Conservation (phyloP, 164 flowering plant genomes). For the Platanus orientalis region DNA sequence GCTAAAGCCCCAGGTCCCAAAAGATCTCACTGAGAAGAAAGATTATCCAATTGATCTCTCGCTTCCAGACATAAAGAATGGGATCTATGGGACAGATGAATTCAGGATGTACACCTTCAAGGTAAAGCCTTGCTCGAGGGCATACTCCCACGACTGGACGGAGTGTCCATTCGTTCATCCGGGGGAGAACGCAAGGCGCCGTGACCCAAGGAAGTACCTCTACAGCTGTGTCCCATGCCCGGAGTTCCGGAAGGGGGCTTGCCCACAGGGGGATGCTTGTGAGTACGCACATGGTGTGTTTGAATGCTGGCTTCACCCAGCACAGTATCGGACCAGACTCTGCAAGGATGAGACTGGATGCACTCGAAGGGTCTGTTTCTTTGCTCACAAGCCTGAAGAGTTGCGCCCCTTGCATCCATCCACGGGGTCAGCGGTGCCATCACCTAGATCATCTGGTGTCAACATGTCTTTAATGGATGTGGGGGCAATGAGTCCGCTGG, state of each 20-base stretch:
- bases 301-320: constrained; percentile 1
- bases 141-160: constrained; percentile 64
- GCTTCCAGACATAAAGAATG: not conserved
- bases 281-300: constrained; percentile 49
- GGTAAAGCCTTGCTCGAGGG: constrained; percentile 26
- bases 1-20: constrained; percentile 14
- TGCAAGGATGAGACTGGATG: constrained; percentile 55
- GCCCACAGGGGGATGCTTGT: constrained; percentile 48
- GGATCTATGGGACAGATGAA: constrained; percentile 1
- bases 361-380: constrained; percentile 29
- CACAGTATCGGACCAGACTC: not conserved
- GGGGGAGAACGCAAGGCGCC: constrained; percentile 16
- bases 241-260: constrained; percentile 48
- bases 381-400: constrained; percentile 2
- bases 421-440: constrained; percentile 52
- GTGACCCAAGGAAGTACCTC: constrained; percentile 50
- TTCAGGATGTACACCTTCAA: constrained; percentile 44
- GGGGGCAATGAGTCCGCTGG: constrained; percentile 33
- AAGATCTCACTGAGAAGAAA: constrained; percentile 36
- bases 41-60: not conserved
- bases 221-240: constrained; percentile 65
- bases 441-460: constrained; percentile 37
- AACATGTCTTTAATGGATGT: constrained; percentile 27
- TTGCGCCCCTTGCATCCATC: constrained; percentile 44
- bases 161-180: constrained; percentile 28